Evolutionary conservation across 345 rosid species (phyloP), one percentile per base, ranked within the genome.

Genomic region (Brassica napus): DNA sequence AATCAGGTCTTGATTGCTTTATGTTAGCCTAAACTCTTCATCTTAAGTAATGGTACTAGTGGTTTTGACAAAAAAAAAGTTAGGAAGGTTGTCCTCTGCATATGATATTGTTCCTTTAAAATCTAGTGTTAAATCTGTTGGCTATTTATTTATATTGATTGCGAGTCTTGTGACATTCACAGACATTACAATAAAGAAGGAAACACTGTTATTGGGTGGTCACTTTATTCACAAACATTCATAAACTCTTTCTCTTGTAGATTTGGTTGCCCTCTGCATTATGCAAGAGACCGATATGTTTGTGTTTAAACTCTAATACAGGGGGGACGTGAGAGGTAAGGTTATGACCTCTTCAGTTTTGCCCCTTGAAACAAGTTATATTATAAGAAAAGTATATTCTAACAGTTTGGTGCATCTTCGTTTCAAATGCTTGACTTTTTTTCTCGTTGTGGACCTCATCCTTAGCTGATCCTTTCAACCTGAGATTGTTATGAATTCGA

Each of bases 261-360:
- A 15, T 54, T 54, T 54, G 21, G 59, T 54, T 54, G 24, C 16
- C 6, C 4, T 70, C 23, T 24, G 30, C 47, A 70, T 37, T 54
- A 37, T 2, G 44, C 35, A 26, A 37, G 71, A 21, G 54, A 47
- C 15, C 6, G 9, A 54, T 63, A 9, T 77, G 39, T 32, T 32
- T 6, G 11, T 62, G 71, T 35, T 30, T 34, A 0, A 58, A 58
- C 67, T 58, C 31, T 24, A 23, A 23, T 21, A 69, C 34, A 34
- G 63, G 35, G 14, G 55, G 55, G 57, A 7, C 21, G 49, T 42
- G 42, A 42, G 68, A 67, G 74, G 77, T 31, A 23, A 67, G 21
- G 58, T 12, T 58, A 71, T 34, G 62, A 31, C 8, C 60, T 21
- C 14, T 37, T 66, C 65, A n/a, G 1, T 65, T 75, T 66, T 49